Conservation (phyloP, 352 stramenopile genomes). For the Phytophthora tubulina region DNA sequence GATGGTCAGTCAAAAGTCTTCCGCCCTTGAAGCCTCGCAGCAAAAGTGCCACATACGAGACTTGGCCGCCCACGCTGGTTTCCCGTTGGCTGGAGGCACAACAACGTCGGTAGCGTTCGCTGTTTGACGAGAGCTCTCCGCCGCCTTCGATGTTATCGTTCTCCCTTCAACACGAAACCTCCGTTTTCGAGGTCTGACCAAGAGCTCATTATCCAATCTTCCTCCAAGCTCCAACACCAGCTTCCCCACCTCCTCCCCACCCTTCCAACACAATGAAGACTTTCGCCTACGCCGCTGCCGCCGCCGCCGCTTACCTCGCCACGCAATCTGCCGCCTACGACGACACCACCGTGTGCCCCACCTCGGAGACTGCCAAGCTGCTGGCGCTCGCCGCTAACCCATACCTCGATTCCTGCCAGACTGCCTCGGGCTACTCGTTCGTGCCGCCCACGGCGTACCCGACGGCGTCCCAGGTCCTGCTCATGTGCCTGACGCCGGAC, state of each 20-base stretch:
- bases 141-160: not conserved
- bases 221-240: slow-evolving; percentile 47
- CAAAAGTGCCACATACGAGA: slow-evolving; percentile 13
- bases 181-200: not conserved
- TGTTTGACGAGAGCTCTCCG: slow-evolving; percentile 18
- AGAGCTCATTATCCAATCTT: slow-evolving; percentile 51
- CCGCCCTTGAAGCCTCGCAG: slow-evolving; percentile 14
- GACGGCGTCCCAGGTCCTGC: slow-evolving; percentile 37
- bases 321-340: slow-evolving; percentile 44
- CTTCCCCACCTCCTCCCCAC: slow-evolving; percentile 13
- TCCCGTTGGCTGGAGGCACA: not conserved
- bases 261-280: slow-evolving; percentile 51
- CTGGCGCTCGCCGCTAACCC: slow-evolving; percentile 30
- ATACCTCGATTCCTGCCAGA: slow-evolving; percentile 39
- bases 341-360: slow-evolving; percentile 36
- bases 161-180: not conserved
- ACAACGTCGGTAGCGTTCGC: slow-evolving; percentile 11
- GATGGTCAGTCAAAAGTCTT: no score
- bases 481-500: slow-evolving; percentile 51
- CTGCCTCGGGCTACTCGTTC: slow-evolving; percentile 43
- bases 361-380: slow-evolving; percentile 46
- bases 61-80: not conserved
- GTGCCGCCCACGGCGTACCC: slow-evolving; percentile 47
- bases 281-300: slow-evolving; percentile 37
- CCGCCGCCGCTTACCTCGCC: slow-evolving; percentile 35